Percentiles rank a stretch among this genome's conserved stretches.
Evolutionary conservation across 495 filamentous ascomycete genomes (phyloP).

Genomic region (Lichenothelia convexa): DNA sequence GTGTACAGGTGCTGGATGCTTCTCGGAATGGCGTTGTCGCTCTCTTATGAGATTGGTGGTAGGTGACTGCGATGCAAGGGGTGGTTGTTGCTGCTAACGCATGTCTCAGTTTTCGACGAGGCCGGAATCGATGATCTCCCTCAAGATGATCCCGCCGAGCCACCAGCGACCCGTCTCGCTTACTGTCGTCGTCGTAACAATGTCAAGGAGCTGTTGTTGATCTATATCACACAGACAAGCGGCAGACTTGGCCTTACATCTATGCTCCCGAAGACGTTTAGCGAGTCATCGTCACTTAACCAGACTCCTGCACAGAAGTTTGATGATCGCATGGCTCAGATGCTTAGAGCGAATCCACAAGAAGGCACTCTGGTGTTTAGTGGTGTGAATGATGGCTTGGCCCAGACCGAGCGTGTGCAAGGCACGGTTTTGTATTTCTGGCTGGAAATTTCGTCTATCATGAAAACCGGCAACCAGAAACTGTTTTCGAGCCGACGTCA

Average conservation of each 20-base stretch:
- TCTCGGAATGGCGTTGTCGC: slow-evolving; percentile 69
- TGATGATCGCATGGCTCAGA: slow-evolving; percentile 9
- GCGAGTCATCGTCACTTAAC: slow-evolving; percentile 4
- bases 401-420: slow-evolving; percentile 24
- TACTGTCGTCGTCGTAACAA: slow-evolving; percentile 64
- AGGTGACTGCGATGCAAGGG: no score
- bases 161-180: slow-evolving; percentile 37
- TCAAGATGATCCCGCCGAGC: slow-evolving; percentile 14
- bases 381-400: neutral
- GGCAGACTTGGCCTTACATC: slow-evolving; percentile 86
- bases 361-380: neutral
- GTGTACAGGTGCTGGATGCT: slow-evolving; percentile 99
- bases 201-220: slow-evolving; percentile 66
- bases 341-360: slow-evolving; percentile 2
- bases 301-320: slow-evolving; percentile 8
- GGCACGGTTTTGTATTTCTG: slow-evolving; percentile 78
- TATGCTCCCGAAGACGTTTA: slow-evolving; percentile 49
- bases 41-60: slow-evolving; percentile 86
- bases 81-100: no score
- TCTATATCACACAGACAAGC: slow-evolving; percentile 80
- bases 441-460: slow-evolving; percentile 75
- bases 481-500: slow-evolving; percentile 69
- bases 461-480: slow-evolving; percentile 69
- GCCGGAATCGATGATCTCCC: slow-evolving; percentile 34
- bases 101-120: slow-evolving; percentile 87